Evolutionary conservation across 768 basidiomycete genomes (phyloP).

Genomic region (button mushroom (Agaricus bisporus)): DNA sequence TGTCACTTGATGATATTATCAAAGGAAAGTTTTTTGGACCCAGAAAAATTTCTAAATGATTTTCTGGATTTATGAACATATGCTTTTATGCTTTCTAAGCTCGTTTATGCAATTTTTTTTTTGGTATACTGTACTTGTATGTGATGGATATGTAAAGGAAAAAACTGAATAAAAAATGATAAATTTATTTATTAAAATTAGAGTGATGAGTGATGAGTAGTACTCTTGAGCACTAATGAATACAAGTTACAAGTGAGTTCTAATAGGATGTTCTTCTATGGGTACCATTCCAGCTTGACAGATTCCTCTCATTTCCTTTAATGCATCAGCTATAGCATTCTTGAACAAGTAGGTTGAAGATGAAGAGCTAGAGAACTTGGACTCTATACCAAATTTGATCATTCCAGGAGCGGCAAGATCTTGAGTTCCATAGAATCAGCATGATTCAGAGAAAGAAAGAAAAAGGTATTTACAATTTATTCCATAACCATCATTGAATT

Average conservation of each 20-base stretch:
- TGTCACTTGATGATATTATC: slow-evolving; percentile 31
- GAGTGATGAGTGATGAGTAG: not conserved
- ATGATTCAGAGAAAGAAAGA: not conserved
- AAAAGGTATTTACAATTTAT: slow-evolving; percentile 70
- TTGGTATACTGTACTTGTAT: slow-evolving; percentile 1
- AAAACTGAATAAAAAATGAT: slow-evolving; percentile 3
- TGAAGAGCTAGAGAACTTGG: slow-evolving; percentile 60
- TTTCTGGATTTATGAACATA: not conserved
- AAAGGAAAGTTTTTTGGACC: slow-evolving; percentile 19
- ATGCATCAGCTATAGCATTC: slow-evolving; percentile 47
- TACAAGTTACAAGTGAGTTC: slow-evolving; percentile 25
- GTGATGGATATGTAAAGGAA: not conserved
- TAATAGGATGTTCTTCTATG: slow-evolving; percentile 12
- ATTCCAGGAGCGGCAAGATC: slow-evolving; percentile 75
- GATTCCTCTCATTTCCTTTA: slow-evolving; percentile 63
- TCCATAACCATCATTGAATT: slow-evolving; percentile 84
- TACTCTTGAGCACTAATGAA: not conserved
- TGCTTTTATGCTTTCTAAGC: no score
- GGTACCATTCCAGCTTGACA: slow-evolving; percentile 29
- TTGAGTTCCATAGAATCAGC: slow-evolving; percentile 21
- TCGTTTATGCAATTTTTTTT: no score
- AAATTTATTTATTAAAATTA: not conserved
- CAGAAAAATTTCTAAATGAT: not conserved
- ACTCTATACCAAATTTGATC: slow-evolving; percentile 92
- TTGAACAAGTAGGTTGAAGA: slow-evolving; percentile 75